Conservation (phyloP, 768 basidiomycete genomes). For the Tricholoma bakamatsutake region DNA sequence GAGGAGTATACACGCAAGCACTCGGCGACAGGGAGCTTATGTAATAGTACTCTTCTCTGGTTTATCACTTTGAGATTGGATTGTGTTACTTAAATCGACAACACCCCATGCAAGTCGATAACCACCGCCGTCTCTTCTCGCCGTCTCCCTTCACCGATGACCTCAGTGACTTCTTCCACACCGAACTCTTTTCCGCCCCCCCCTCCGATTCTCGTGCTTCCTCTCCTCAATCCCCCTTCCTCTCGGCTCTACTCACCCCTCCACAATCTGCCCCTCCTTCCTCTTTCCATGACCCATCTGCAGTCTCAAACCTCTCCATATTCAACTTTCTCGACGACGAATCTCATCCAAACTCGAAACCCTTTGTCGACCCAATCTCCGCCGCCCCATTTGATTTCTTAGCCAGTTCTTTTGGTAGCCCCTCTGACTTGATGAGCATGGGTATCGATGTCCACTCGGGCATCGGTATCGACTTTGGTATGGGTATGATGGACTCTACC, state of each 20-base stretch:
- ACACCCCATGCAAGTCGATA: constrained; percentile 38
- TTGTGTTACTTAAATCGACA: too few relatives aligned
- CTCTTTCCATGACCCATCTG: constrained; percentile 28
- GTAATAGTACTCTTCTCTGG: not conserved
- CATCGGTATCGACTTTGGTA: constrained; percentile 8
- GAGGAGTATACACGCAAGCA: not conserved
- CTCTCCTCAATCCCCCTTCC: constrained; percentile 39
- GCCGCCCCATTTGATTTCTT: constrained; percentile 34
- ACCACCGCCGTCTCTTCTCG: constrained; percentile 22
- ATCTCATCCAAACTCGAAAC: constrained; percentile 27
- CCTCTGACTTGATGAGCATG: constrained; percentile 19
- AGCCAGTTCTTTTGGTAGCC: constrained; percentile 23
- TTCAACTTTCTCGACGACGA: constrained; percentile 45
- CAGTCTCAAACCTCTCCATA: constrained; percentile 28
- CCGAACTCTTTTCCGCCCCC: constrained; percentile 49
- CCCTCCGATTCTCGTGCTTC: constrained; percentile 35
- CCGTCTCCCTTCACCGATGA: constrained; percentile 24
- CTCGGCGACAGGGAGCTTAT: not conserved
- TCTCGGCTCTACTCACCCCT: constrained; percentile 38
- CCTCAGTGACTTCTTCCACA: constrained; percentile 53
- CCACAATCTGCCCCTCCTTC: constrained; percentile 30
- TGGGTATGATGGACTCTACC: constrained; percentile 51
- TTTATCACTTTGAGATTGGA: not conserved
- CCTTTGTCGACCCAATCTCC: constrained; percentile 18
- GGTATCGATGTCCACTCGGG: constrained; percentile 21